These are phyloP conservation scores for Debaryomyces nepalensis DNA, from an alignment of 1,139 yeast genomes.

Conservation along the genomic window DNA sequence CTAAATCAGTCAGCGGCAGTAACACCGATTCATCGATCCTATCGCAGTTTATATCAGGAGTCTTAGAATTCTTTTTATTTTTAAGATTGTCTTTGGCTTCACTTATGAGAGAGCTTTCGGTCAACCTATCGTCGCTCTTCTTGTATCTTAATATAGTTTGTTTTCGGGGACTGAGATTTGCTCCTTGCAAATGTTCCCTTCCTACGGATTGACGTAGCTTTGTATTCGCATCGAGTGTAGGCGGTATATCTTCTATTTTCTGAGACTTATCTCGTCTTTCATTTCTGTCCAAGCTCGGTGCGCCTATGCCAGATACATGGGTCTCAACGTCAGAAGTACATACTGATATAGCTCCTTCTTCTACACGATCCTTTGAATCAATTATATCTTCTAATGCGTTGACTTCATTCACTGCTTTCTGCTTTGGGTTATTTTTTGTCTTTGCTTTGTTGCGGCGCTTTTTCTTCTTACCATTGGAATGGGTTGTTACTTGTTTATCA, in stretches of 20 bases:
- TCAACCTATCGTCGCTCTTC: constrained; percentile 33
- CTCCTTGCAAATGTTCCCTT: constrained; percentile 1
- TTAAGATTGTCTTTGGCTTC: constrained; percentile 37
- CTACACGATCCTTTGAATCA: not conserved
- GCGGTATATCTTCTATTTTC: not conserved
- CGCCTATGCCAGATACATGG: not conserved
- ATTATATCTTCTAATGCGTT: not conserved
- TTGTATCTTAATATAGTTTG: constrained; percentile 47
- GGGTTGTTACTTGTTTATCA: constrained; percentile 5
- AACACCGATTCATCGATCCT: constrained; percentile 5
- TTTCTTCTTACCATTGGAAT: constrained; percentile 11
- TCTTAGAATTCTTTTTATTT: constrained; percentile 15
- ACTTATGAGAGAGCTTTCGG: constrained; percentile 26
- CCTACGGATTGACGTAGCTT: not conserved
- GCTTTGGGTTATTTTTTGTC: not conserved
- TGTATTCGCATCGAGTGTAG: not conserved
- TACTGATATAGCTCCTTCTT: not conserved
- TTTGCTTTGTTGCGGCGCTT: constrained; percentile 10
- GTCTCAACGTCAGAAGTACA: not conserved
- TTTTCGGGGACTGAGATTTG: constrained; percentile 40
- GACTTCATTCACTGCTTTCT: not conserved
- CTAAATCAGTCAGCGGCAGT: constrained; percentile 15
- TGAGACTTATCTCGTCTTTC: not conserved
- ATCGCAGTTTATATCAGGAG: not conserved
- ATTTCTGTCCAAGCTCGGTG: not conserved